A percentile compares a stretch with the other conserved stretches of the same genome.
Evolutionary conservation across 1,284 basidiomycete species (phyloP).

Genomic region (Tranzscheliella williamsii): DNA sequence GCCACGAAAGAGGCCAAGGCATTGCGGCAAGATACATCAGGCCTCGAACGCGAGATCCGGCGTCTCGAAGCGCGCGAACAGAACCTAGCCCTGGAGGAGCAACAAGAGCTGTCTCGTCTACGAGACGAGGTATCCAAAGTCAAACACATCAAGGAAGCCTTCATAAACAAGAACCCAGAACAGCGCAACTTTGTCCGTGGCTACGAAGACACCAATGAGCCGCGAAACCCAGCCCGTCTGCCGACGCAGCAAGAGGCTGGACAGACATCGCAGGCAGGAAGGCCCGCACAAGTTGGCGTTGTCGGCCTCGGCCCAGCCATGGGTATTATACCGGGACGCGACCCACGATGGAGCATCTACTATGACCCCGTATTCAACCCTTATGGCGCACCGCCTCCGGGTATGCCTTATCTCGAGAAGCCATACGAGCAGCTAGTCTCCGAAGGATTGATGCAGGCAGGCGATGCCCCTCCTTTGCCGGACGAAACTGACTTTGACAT

Average conservation of each 20-base stretch:
- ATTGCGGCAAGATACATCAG: constrained; percentile 21
- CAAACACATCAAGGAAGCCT: constrained; percentile 46
- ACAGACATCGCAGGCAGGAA: background rate
- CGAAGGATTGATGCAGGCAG: constrained; percentile 15
- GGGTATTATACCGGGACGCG: constrained; percentile 3
- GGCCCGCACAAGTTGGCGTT: background rate
- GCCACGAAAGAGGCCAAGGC: constrained; percentile 45
- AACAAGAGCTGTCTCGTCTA: constrained; percentile 32
- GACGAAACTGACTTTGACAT: constrained; percentile 12
- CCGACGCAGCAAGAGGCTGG: background rate
- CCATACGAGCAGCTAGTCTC: constrained; percentile 23
- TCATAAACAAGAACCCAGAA: constrained; percentile 86
- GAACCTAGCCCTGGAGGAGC: constrained; percentile 15
- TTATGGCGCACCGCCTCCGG: constrained; percentile 90
- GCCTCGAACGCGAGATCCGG: constrained; percentile 44
- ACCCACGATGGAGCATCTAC: constrained; percentile 72
- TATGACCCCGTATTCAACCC: constrained; percentile 92
- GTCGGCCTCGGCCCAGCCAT: background rate
- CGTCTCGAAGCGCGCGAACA: constrained; percentile 19
- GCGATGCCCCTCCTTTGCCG: no score
- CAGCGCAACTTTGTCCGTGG: constrained; percentile 75
- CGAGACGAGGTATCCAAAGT: constrained; percentile 34
- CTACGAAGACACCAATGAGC: constrained; percentile 6
- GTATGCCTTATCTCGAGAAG: constrained; percentile 85
- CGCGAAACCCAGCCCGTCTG: background rate